These are phyloP conservation scores for Phytophthora fragariae DNA, from an alignment of 352 stramenopile species.

Conservation along the genomic window DNA sequence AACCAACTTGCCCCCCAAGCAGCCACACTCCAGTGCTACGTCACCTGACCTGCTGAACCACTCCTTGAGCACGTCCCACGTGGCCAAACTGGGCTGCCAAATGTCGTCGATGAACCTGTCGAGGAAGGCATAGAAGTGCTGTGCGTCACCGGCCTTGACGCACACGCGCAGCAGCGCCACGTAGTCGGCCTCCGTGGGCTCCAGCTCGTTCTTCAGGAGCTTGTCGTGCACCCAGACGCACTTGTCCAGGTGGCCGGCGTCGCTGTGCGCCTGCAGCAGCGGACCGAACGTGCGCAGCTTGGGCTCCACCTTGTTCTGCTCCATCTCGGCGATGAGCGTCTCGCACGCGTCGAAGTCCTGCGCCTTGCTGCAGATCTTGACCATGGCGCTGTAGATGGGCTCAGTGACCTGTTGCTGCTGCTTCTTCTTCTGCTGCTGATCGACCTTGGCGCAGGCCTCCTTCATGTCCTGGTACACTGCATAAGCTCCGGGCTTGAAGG, in stretches of 20 bases:
- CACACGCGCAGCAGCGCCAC: constrained; percentile 65
- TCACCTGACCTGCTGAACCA: constrained; percentile 85
- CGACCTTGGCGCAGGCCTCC: constrained; percentile 22
- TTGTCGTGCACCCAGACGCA: constrained; percentile 65
- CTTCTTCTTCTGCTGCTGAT: constrained; percentile 20
- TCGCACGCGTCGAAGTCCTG: constrained; percentile 64
- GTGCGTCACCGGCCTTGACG: constrained; percentile 40
- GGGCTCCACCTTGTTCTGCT: constrained; percentile 51
- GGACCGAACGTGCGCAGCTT: constrained; percentile 82
- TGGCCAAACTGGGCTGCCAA: constrained; percentile 47
- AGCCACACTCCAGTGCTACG: not conserved
- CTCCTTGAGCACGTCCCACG: constrained; percentile 71
- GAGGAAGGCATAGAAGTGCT: constrained; percentile 67
- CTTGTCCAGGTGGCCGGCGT: constrained; percentile 61
- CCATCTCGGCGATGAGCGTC: constrained; percentile 60
- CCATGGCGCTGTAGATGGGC: constrained; percentile 74
- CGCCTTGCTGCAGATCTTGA: constrained; percentile 77
- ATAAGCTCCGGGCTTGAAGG: constrained; percentile 54
- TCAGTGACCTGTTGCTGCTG: constrained; percentile 40
- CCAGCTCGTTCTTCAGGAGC: constrained; percentile 52
- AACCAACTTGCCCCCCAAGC: constrained; percentile 12
- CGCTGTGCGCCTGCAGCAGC: constrained; percentile 68
- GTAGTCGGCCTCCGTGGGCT: constrained; percentile 73
- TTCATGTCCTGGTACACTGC: constrained; percentile 79
- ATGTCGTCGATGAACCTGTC: constrained; percentile 70